Evolutionary conservation across 805 yeast species (phyloP).

Genomic region (Spathaspora gorwiae): DNA sequence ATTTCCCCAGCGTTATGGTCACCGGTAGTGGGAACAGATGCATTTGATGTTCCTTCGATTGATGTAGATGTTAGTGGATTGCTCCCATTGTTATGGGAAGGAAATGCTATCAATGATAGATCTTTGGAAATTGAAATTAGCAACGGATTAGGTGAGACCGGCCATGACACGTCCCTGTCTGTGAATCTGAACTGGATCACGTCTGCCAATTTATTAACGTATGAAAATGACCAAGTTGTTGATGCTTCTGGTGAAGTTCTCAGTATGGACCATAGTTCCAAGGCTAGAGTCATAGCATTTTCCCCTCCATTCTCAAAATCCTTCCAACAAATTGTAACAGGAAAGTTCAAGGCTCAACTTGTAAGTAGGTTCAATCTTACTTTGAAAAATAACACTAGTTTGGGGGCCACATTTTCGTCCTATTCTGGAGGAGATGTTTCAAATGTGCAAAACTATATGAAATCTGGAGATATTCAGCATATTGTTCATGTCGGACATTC

Average conservation of each 20-base stretch:
- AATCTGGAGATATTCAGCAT: constrained; percentile 39
- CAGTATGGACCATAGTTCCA: constrained; percentile 17
- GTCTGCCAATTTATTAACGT: constrained; percentile 51
- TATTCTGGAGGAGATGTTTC: constrained; percentile 26
- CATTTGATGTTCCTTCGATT: constrained; percentile 70
- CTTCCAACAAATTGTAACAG: constrained; percentile 35
- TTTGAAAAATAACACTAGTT: constrained; percentile 33
- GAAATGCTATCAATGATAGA: constrained; percentile 25
- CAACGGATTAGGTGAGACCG: constrained; percentile 44
- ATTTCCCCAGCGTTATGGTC: constrained; percentile 76
- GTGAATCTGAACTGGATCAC: constrained; percentile 56
- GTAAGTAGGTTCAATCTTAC: constrained; percentile 32
- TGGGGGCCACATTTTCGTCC: constrained; percentile 24
- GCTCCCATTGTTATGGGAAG: constrained; percentile 63
- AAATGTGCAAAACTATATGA: constrained; percentile 34
- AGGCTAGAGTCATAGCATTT: constrained; percentile 25
- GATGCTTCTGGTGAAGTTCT: constrained; percentile 36
- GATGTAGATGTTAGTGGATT: constrained; percentile 67
- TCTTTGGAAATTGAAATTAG: constrained; percentile 45
- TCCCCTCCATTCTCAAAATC: constrained; percentile 35
- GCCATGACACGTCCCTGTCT: constrained; percentile 14
- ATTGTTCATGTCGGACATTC: constrained; percentile 20
- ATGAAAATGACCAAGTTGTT: constrained; percentile 43
- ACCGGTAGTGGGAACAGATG: constrained; percentile 68
- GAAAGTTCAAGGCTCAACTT: constrained; percentile 28